Conservation (phyloP, 805 yeast species). For the Myxozyma lipomycoides region DNA sequence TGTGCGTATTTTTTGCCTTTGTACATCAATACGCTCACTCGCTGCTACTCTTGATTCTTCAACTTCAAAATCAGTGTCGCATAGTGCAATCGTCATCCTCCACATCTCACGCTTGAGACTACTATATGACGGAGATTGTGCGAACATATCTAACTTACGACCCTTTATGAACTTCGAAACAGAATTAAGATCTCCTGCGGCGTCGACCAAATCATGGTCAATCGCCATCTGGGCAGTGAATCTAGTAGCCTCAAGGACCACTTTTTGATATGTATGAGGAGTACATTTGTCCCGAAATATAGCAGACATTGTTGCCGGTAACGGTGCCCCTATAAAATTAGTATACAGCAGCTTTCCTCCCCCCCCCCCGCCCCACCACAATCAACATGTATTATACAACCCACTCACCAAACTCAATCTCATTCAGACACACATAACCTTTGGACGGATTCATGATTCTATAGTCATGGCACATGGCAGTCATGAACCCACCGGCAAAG, state of each 20-base stretch:
- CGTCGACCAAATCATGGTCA: conserved; percentile 34
- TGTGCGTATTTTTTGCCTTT: too few relatives aligned
- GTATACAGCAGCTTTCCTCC: too few relatives aligned
- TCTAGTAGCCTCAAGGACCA: conserved; percentile 37
- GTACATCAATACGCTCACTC: neutral
- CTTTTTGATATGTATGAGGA: conserved; percentile 32
- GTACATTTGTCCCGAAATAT: conserved; percentile 37
- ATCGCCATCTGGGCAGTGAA: conserved; percentile 36
- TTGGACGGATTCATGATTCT: conserved; percentile 40
- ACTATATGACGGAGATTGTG: conserved; percentile 36
- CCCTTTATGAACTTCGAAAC: conserved; percentile 34
- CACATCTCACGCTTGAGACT: conserved; percentile 28
- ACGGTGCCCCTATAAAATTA: conserved; percentile 38
- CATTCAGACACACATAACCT: conserved; percentile 42
- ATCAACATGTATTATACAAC: too few relatives aligned
- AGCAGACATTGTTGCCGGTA: conserved; percentile 38
- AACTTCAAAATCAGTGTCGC: conserved; percentile 8
- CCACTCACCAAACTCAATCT: conserved; percentile 34
- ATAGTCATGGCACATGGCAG: conserved; percentile 41
- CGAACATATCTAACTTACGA: conserved; percentile 25
- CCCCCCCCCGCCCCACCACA: too few relatives aligned
- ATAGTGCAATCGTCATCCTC: conserved; percentile 18
- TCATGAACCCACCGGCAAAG: conserved; percentile 42
- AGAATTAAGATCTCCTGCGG: conserved; percentile 37
- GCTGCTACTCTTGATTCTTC: conserved; percentile 6